A percentile compares a stretch with the other conserved stretches of the same genome.
phyloP scores from a whole-genome alignment of 2,329 filamentous ascomycete species.

The Nemania abortiva region DNA sequence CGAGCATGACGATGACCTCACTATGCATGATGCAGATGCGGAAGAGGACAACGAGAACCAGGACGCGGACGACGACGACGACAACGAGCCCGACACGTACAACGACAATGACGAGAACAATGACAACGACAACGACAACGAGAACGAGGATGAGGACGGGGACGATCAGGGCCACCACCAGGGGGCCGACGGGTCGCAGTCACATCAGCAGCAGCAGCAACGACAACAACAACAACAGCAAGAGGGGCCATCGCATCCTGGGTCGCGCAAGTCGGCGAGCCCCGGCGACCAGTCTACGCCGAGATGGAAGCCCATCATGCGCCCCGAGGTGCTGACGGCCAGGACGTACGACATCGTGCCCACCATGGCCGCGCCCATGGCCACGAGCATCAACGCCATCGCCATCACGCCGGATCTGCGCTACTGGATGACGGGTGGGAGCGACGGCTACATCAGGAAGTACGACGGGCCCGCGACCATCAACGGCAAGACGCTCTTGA shows the following conservation, averaged over 20 bases:
- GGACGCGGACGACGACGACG: constrained; percentile 54
- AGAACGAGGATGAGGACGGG: constrained; percentile 53
- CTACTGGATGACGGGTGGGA: constrained; percentile 94
- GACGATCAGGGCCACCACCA: constrained; percentile 55
- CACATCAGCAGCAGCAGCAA: constrained; percentile 43
- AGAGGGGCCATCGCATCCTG: constrained; percentile 48
- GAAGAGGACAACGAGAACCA: constrained; percentile 46
- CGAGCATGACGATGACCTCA: constrained; percentile 53
- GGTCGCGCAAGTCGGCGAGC: constrained; percentile 51
- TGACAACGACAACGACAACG: constrained; percentile 53
- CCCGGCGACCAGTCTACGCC: constrained; percentile 51
- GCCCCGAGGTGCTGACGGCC: constrained; percentile 82
- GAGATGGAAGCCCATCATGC: constrained; percentile 70
- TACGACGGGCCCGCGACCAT: constrained; percentile 96
- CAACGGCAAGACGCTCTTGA: constrained; percentile 92
- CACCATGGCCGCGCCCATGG: constrained; percentile 95
- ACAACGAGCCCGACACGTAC: constrained; percentile 52
- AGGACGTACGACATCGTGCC: constrained; percentile 93
- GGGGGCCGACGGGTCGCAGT: constrained; percentile 50
- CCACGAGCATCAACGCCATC: constrained; percentile 94
- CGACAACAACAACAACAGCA: constrained; percentile 29
- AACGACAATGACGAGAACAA: constrained; percentile 48
- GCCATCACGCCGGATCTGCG: constrained; percentile 92
- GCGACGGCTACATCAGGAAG: constrained; percentile 95
- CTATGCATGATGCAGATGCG: constrained; percentile 48